Percentiles rank a stretch among this genome's conserved stretches.
These are phyloP conservation scores for Nakazawaea laoshanensis DNA, from an alignment of 805 yeast species.

Conservation along the genomic window DNA sequence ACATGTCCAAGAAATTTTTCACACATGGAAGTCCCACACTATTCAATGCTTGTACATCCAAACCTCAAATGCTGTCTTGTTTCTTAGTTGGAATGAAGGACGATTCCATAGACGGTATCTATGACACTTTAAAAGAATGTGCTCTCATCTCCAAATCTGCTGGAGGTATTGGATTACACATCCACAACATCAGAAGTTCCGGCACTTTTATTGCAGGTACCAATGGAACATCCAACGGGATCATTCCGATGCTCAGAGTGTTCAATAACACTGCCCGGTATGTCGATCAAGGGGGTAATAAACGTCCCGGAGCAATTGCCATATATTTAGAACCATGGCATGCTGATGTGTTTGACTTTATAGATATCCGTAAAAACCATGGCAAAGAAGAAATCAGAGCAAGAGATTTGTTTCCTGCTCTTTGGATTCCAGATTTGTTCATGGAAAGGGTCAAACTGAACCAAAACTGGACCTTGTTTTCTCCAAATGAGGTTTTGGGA, in stretches of 20 bases:
- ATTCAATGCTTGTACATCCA: conserved; percentile 55
- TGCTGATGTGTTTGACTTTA: conserved; percentile 48
- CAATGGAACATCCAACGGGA: conserved; percentile 55
- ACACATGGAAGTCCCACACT: conserved; percentile 58
- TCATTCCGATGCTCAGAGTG: conserved; percentile 55
- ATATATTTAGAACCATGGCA: conserved; percentile 59
- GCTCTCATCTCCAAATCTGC: conserved; percentile 57
- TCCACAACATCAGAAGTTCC: conserved; percentile 49
- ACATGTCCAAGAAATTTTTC: conserved; percentile 51
- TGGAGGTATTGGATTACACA: conserved; percentile 57
- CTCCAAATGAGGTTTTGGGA: conserved; percentile 54
- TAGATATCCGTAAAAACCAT: conserved; percentile 53
- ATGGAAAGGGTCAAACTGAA: conserved; percentile 53
- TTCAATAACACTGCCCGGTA: conserved; percentile 57
- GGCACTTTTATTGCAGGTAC: conserved; percentile 58
- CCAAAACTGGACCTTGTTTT: conserved; percentile 49
- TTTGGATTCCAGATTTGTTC: conserved; percentile 57
- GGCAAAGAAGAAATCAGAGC: conserved; percentile 60
- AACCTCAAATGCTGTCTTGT: conserved; percentile 54
- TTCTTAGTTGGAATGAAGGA: conserved; percentile 57
- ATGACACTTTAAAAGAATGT: conserved; percentile 51
- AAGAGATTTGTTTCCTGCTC: conserved; percentile 53
- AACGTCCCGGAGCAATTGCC: conserved; percentile 60
- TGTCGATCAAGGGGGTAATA: conserved; percentile 60
- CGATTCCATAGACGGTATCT: conserved; percentile 56